These are phyloP conservation scores for Ogataea nakhonphanomensis DNA, from an alignment of 805 yeast genomes.

Conservation along the genomic window DNA sequence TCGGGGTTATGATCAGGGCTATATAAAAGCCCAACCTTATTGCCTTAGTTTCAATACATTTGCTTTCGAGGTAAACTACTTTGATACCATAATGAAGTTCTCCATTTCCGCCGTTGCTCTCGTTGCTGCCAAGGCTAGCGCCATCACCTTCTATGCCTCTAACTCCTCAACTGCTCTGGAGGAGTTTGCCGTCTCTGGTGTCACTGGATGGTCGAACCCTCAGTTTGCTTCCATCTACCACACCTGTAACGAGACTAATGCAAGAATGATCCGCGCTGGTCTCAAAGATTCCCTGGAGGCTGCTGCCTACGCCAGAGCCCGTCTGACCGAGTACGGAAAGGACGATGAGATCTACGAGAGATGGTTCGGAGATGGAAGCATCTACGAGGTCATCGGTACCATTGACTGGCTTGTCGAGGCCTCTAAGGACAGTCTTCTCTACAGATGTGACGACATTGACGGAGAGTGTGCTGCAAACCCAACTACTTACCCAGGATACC, in stretches of 20 bases:
- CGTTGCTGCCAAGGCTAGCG: slow-evolving; percentile 2
- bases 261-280: slow-evolving; percentile 22
- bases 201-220: slow-evolving; percentile 15
- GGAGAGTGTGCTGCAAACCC: slow-evolving; percentile 32
- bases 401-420: slow-evolving; percentile 33
- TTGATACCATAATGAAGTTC: slow-evolving; percentile 1
- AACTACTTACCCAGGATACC: slow-evolving; percentile 39
- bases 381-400: slow-evolving; percentile 36
- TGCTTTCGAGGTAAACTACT: slow-evolving; percentile 1
- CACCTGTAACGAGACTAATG: slow-evolving; percentile 20
- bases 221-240: slow-evolving; percentile 8
- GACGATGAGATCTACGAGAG: slow-evolving; percentile 32
- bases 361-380: slow-evolving; percentile 38
- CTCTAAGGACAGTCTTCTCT: slow-evolving; percentile 32
- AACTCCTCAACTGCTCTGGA: slow-evolving; percentile 2
- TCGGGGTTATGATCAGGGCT: slow-evolving; percentile 1
- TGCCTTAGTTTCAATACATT: slow-evolving; percentile 1
- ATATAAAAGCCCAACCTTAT: slow-evolving; percentile 1
- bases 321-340: slow-evolving; percentile 34
- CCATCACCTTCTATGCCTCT: slow-evolving; percentile 2
- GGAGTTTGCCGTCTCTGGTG: slow-evolving; percentile 1
- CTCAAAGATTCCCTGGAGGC: slow-evolving; percentile 34
- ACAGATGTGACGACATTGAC: slow-evolving; percentile 41
- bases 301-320: slow-evolving; percentile 35
- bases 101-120: slow-evolving; percentile 2